Evolutionary conservation across 1,139 yeast species (phyloP), one percentile per base, ranked within the genome.

Genomic region (Pneumocystis carinii): DNA sequence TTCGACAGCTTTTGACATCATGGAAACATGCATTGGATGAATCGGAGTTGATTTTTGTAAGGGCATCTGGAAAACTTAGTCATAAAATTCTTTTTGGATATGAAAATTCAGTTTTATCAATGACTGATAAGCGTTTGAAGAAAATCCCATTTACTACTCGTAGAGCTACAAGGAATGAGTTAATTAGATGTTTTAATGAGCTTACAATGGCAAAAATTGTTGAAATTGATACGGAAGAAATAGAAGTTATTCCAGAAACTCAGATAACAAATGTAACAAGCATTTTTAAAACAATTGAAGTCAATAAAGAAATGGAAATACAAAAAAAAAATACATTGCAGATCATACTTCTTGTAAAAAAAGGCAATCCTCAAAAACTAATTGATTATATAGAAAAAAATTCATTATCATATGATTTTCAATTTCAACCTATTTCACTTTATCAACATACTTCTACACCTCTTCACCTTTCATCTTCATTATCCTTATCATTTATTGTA

Each of bases 81-180:
- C 79, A 83, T 65, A 84, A 80, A 66, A 79, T 85, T 1, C 73
- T 92, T 59, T 78, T 87, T 62, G 90, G 87, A 5, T 86, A 84
- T 70, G 84, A 82, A 42, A 83, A 81, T 53, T 79, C 85, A 0
- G 78, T 81, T 0, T 72, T 81, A 8, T 65, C 65, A 4, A 64
- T 71, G 2, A 76, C 76, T 60, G 95, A 87, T 71, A 68, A 75
- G 1, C 78, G 95, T 67, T 74, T 90, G 3, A 81, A 81, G 66
- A 75, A 78, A 7, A 83, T 92, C 71, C 98, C 98, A 1, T 89
- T 92, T 74, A 85, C 96, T 0, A 92, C 98, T 0, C 82, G 83
- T 64, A 79, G 97, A 68, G 96, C 98, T 0, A 90, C 97, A 0
- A 79, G 87, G 0, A 76, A 83, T 1, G 98, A 90, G 72, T 75